Evolutionary conservation across 2,329 filamentous ascomycete species (phyloP).

Genomic region (Chrysoporthe puriensis): DNA sequence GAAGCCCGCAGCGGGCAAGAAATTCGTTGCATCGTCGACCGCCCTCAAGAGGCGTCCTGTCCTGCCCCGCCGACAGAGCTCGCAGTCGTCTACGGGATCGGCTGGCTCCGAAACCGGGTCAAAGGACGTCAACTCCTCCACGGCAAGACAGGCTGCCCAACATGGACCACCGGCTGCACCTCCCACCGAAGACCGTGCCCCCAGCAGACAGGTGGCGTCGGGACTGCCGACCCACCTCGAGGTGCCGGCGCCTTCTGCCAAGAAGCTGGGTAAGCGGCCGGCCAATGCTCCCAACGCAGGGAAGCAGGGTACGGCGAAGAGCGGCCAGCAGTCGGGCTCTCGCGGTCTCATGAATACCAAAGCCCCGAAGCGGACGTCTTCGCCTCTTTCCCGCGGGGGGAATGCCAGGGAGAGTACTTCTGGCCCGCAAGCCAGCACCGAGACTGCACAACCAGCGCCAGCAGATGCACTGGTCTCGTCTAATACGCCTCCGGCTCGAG

Average conservation of each 20-base stretch:
- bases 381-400: neutral
- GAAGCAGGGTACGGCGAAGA: constrained; percentile 11
- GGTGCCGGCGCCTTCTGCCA: constrained; percentile 42
- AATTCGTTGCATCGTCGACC: constrained; percentile 49
- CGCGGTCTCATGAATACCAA: neutral
- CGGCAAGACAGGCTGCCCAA: constrained; percentile 1
- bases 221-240: constrained; percentile 23
- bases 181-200: constrained; percentile 10
- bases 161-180: constrained; percentile 24
- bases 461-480: neutral
- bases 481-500: neutral
- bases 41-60: constrained; percentile 50
- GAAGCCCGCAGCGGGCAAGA: constrained; percentile 37
- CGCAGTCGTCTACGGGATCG: constrained; percentile 47
- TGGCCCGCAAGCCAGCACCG: neutral
- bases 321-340: constrained; percentile 10
- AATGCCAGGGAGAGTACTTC: neutral
- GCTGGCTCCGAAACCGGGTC: constrained; percentile 34
- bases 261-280: constrained; percentile 54
- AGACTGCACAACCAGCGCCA: neutral
- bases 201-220: constrained; percentile 19
- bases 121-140: constrained; percentile 38
- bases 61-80: constrained; percentile 51
- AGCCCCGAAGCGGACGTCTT: neutral
- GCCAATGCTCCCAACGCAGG: constrained; percentile 27